Conservation (phyloP, 306 rosid genomes). For the Trifolium pratense region DNA sequence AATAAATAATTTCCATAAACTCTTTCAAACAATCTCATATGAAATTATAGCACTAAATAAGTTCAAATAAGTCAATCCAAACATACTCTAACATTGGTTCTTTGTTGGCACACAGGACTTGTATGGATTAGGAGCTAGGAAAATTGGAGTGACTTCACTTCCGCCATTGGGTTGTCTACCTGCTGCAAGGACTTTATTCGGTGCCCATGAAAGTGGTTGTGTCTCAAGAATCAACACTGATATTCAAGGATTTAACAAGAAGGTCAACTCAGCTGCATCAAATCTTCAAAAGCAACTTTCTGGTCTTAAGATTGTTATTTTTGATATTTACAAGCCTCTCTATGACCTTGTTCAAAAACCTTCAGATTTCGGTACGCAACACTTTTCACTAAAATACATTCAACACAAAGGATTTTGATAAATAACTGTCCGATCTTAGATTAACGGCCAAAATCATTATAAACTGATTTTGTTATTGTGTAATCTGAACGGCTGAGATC, state of each 20-base stretch:
- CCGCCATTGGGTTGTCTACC: slow-evolving; percentile 98
- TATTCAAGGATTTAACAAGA: slow-evolving; percentile 80
- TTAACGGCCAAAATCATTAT: no score
- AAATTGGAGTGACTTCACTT: slow-evolving; percentile 87
- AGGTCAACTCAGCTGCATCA: slow-evolving; percentile 65
- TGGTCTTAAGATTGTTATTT: slow-evolving; percentile 74
- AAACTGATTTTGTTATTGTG: no score
- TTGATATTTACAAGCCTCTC: slow-evolving; percentile 82
- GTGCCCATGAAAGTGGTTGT: slow-evolving; percentile 67
- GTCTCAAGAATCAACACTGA: slow-evolving; percentile 69
- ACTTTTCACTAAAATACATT: slow-evolving; percentile 3
- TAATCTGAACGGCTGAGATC: background rate
- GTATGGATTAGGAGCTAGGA: slow-evolving; percentile 87
- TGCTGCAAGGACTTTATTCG: slow-evolving; percentile 69
- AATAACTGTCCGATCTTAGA: no score
- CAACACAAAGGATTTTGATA: slow-evolving; percentile 6
- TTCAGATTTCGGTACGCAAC: slow-evolving; percentile 65
- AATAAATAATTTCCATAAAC: background rate
- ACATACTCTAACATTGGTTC: background rate
- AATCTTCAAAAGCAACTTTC: slow-evolving; percentile 75
- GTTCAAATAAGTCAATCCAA: background rate
- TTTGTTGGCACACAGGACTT: slow-evolving; percentile 54
- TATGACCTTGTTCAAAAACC: slow-evolving; percentile 74
- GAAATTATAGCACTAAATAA: background rate
- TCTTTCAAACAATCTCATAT: background rate